A percentile compares a stretch with the other conserved stretches of the same genome.
Evolutionary conservation across 192 early-diverging fungal genomes (phyloP).

Genomic region (Blastocladiella britannica): DNA sequence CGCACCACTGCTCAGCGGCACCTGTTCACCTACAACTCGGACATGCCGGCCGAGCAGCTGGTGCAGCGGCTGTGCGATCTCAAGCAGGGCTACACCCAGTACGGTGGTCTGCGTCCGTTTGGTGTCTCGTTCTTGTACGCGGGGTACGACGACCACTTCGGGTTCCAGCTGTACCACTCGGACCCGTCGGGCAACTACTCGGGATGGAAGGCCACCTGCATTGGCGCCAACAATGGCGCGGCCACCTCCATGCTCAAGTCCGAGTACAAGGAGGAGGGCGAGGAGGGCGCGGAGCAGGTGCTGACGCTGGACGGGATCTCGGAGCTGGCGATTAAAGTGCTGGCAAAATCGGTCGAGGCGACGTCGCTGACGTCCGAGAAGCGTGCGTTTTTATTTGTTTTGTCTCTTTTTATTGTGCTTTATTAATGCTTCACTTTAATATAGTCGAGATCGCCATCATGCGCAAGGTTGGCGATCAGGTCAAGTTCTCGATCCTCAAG

Average conservation of each 20-base stretch:
- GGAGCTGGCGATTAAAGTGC: conserved; percentile 72
- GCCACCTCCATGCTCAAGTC: conserved; percentile 86
- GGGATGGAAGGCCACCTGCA: conserved; percentile 97
- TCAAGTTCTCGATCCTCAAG: conserved; percentile 45
- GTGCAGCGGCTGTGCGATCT: conserved; percentile 88
- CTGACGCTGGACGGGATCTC: conserved; percentile 72
- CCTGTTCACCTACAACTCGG: conserved; percentile 65
- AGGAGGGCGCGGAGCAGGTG: conserved; percentile 12
- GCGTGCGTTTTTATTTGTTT: conserved; percentile 29
- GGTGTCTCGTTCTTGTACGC: conserved; percentile 97
- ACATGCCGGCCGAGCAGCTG: conserved; percentile 84
- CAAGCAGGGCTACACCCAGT: conserved; percentile 98
- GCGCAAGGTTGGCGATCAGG: conserved; percentile 26
- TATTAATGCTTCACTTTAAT: conserved; percentile 5
- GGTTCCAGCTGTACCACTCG: conserved; percentile 94
- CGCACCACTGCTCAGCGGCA: conserved; percentile 73
- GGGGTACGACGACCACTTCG: conserved; percentile 69
- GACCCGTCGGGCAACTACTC: conserved; percentile 98
- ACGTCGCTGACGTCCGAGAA: conserved; percentile 81
- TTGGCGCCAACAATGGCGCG: conserved; percentile 81
- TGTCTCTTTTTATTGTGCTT: neutral
- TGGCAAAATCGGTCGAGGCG: conserved; percentile 93
- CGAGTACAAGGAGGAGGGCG: conserved; percentile 76
- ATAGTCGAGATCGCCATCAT: conserved; percentile 81
- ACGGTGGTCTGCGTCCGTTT: conserved; percentile 92